Evolutionary conservation across 192 early-diverging fungal species (phyloP).

Genomic region (Coemansia sp.): DNA sequence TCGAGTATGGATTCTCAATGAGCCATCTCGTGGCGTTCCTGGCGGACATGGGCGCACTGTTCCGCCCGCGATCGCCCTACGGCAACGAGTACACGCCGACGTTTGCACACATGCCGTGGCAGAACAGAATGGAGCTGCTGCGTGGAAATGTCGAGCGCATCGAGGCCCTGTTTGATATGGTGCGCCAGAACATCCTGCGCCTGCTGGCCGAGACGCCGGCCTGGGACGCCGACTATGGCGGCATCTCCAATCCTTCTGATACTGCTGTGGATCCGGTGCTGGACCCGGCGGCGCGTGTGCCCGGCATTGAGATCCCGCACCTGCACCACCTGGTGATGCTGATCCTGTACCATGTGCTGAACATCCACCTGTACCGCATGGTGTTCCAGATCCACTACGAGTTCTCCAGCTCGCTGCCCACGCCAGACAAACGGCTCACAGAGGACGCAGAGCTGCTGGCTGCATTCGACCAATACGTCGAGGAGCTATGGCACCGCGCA

Average conservation of each 20-base stretch:
- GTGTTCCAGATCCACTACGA: conserved; percentile 49
- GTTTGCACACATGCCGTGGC: conserved; percentile 24
- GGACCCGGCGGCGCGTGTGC: conserved; percentile 9
- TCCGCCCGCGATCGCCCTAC: conserved; percentile 43
- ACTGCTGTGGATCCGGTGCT: conserved; percentile 15
- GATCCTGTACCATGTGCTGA: conserved; percentile 40
- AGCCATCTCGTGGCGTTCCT: conserved; percentile 46
- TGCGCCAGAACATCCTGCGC: conserved; percentile 30
- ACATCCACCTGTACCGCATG: conserved; percentile 48
- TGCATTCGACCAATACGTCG: conserved; percentile 35
- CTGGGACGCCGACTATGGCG: not conserved
- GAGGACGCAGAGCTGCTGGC: conserved; percentile 32
- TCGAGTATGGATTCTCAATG: conserved; percentile 50
- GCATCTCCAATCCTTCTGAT: not conserved
- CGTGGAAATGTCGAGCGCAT: conserved; percentile 39
- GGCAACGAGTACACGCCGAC: conserved; percentile 43
- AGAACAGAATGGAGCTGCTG: conserved; percentile 21
- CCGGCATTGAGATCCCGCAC: conserved; percentile 43
- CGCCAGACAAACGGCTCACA: conserved; percentile 7
- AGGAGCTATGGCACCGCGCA: conserved; percentile 36
- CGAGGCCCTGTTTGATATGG: conserved; percentile 32
- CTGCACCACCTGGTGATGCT: conserved; percentile 43
- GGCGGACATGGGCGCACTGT: conserved; percentile 42
- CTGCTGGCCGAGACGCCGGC: conserved; percentile 9
- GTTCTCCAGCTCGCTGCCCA: conserved; percentile 33